Evolutionary conservation across 2,329 filamentous ascomycete genomes (phyloP), one percentile per base, ranked within the genome.

Genomic region (Shiraia sp.): DNA sequence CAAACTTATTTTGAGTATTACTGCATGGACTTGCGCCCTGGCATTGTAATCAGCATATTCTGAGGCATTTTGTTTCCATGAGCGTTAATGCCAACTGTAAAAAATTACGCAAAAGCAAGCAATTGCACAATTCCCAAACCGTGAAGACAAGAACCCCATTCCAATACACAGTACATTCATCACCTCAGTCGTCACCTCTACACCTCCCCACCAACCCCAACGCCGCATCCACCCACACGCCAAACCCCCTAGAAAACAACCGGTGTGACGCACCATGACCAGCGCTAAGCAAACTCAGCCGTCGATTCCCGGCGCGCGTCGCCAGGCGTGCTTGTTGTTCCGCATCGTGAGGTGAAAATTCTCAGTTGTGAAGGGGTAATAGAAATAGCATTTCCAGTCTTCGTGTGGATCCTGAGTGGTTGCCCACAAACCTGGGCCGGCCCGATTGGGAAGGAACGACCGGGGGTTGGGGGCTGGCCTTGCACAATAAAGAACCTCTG

Each of bases 311-410:
- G n/a, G 23, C 27, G 16, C 23, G 19, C 5, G 16, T 25, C 13
- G 33, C 12, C 27, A 24, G 14, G 16, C 13, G 22, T 27, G 12
- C 14, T 31, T 19, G 17, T n/a, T 42, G 28, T 36, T 25, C 13
- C 34, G 15, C 19, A 22, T 22, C 19, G 19, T 22, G 19, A n/a
- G 19, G 36, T 34, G 48, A 32, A 62, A 58, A 57, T 65, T 65
- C 66, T 66, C 55, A 66, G 38, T 68, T 68, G 65, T 42, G 59
- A 57, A 61, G 63, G 64, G 62, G 64, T 68, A 68, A 68, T 64
- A 26, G 43, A 55, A 47, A 45, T 37, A 27, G 25, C 14, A 22
- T 22, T 55, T 44, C n/a, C n/a, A n/a, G 39, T 26, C 28, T 30
- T 49, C 27, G 33, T 42, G 45, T 49, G 51, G 42, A 35, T 32